Base-by-base conservation (phyloP, 768 basidiomycete genomes). In the Mycena maculata region DNA sequence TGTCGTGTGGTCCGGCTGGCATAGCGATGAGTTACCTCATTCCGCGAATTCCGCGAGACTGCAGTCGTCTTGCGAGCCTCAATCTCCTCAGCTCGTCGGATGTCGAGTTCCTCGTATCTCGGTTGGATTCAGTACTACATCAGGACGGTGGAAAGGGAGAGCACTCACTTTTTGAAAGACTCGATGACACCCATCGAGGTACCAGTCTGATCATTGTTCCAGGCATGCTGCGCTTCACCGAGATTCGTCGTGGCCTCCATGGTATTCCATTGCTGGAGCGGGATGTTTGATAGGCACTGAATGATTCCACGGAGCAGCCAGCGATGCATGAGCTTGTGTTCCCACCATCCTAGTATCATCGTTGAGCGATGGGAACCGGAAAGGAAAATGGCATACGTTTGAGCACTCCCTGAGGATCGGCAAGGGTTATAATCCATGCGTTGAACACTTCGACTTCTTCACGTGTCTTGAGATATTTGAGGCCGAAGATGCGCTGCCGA, bases 91-190 rank as follows among this genome's bases (percentile, higher is more conserved):
- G 64, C 64, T n/a, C 49, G 31, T 25, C 64, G 56, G 25, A 53
- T 45, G 10, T 57, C 55, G 31, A 58, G 49, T 50, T 53, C 48
- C 25, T 58, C 57, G 31, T 59, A 59, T 59, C 64, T 65, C n/a
- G 18, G 39, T 42, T 15, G 55, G 45, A 41, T 39, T 64, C 45
- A 64, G 55, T 23, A 20, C 39, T 8, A 59, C 3, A 3, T 54
- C n/a, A 18, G 11, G n/a, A 50, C 49, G 41, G 22, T 22, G 15
- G 22, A 28, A 31, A 30, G 13, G 2, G 16, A 15, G 33, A 47
- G 33, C 31, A 49, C 64, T 65, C 41, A 65, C 64, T 57, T 59
- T 53, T 65, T 57, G 49, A 65, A 65, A 27, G 64, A 65, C 45
- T 65, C 56, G 11, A 65, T 41, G 28, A 50, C 30, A n/a, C 64